phyloP scores from a whole-genome alignment of 495 filamentous ascomycete species.

The Penicillium alfredii region DNA sequence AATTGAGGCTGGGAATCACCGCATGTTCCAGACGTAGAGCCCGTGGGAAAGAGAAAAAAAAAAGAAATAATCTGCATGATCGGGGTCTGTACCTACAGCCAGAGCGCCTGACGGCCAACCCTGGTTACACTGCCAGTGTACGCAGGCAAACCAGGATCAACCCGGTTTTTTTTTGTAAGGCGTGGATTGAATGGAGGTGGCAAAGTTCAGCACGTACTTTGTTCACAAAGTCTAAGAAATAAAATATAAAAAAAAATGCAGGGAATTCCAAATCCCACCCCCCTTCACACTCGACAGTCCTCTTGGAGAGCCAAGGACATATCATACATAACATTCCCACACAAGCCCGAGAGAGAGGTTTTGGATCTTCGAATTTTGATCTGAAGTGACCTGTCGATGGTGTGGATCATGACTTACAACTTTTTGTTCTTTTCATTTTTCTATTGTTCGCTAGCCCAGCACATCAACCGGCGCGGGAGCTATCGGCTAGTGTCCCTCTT shows the following conservation, averaged over 20 bases:
- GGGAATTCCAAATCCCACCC: not conserved
- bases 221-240: too few species aligned
- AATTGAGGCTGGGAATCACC: conserved; percentile 11
- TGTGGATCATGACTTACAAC: conserved; percentile 1
- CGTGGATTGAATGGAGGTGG: conserved; percentile 16
- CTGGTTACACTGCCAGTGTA: conserved; percentile 3
- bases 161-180: conserved; percentile 4
- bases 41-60: too few species aligned
- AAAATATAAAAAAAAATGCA: not conserved
- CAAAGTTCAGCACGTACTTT: conserved; percentile 13
- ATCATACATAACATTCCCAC: too few species aligned
- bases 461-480: not conserved
- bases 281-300: too few species aligned
- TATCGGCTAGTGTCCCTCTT: not conserved
- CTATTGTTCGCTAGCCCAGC: not conserved
- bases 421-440: not conserved
- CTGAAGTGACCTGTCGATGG: conserved; percentile 6
- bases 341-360: too few species aligned
- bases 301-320: too few species aligned
- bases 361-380: too few species aligned
- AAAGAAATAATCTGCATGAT: conserved; percentile 6
- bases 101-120: conserved; percentile 1
- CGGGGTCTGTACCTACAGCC: conserved; percentile 20
- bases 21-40: conserved; percentile 9
- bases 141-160: conserved; percentile 10